Evolutionary conservation across 352 stramenopile genomes (phyloP), one percentile per base, ranked within the genome.

Genomic region (Blastocystis sp.): DNA sequence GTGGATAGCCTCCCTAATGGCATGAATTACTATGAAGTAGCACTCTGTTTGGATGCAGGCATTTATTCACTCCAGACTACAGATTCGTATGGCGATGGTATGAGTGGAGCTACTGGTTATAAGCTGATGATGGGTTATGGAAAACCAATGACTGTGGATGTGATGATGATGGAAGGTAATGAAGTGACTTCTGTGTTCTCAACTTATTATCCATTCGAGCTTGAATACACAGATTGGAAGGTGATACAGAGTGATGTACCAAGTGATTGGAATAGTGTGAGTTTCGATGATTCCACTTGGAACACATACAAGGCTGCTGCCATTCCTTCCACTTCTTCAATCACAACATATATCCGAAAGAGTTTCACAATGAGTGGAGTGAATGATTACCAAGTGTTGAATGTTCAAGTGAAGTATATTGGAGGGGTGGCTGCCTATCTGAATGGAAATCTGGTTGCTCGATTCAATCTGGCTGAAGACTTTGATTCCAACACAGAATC

Each of bases 261-360:
- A n/a, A 46, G n/a, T 19, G 39, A 19, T 19, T 83, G 71, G 71
- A 83, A 61, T n/a, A n/a, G 19, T 24, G 46, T 69, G 29, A 19
- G 27, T 59, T 83, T 83, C 42, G 35, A 51, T 19, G 35, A 57
- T 32, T 83, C 71, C 19, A 71, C 32, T 11, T 83, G 71, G 71
- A 16, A n/a, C 21, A 52, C 71, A 5, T 16, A n/a, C 12, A 65
- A 69, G 52, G 71, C 71, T 24, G 46, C 24, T 29, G 52, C 5
- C 37, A 69, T 83, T 59, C n/a, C n/a, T n/a, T 35, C 63, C 32
- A 75, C 27, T 29, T 16, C 27, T 12, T 21, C 49, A 6, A 54
- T 49, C 35, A 75, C 63, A 3, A 75, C 63, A 3, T 83, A 83
- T 43, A 51, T 69, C 37, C 24, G 71, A 35, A 69, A 46, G 35